These are phyloP conservation scores for Knoxia roxburghii DNA, from an alignment of 257 asterid species.

Conservation along the genomic window DNA sequence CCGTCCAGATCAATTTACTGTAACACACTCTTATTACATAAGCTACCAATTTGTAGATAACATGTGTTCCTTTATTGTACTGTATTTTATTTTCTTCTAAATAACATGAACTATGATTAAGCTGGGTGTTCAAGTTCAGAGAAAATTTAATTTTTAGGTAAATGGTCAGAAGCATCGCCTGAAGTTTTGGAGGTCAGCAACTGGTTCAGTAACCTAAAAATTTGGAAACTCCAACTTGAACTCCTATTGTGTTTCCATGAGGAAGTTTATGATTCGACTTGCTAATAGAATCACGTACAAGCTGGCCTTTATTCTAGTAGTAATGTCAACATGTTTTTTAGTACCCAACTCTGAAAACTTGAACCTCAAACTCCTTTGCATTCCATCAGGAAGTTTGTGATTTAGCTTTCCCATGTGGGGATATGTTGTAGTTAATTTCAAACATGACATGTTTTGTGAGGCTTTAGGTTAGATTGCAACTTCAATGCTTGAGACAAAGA, in stretches of 20 bases:
- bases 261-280: neutral
- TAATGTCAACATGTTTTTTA: too few relatives aligned
- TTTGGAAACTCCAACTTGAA: neutral
- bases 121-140: too few relatives aligned
- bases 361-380: too few relatives aligned
- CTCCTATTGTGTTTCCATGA: neutral
- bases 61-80: too few relatives aligned
- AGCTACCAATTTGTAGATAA: neutral
- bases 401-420: too few relatives aligned
- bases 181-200: neutral
- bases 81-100: neutral
- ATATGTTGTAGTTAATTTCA: too few relatives aligned
- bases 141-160: neutral
- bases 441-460: neutral
- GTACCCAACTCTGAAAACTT: too few relatives aligned
- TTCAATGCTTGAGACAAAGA: neutral
- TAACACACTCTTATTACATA: slow-evolving; percentile 22
- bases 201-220: neutral
- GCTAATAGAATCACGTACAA: neutral
- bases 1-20: slow-evolving; percentile 91
- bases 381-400: too few relatives aligned
- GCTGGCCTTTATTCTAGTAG: neutral
- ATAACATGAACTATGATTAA: too few relatives aligned
- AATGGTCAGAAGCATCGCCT: neutral
- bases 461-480: neutral